Conservation (phyloP, 2,329 filamentous ascomycete genomes). For the Bretziella fagacearum region DNA sequence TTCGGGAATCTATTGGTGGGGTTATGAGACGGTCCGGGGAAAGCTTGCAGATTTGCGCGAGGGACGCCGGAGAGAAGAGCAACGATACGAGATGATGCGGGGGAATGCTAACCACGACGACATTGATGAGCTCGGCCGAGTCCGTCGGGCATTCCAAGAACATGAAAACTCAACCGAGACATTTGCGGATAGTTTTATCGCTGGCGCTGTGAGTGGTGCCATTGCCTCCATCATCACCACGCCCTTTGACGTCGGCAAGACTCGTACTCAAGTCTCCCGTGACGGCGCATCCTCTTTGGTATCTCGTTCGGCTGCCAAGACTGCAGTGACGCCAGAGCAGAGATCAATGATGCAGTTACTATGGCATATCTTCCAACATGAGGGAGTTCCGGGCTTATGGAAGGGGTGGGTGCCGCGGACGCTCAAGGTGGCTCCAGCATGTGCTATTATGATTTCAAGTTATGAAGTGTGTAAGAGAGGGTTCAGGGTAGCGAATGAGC, state of each 20-base stretch:
- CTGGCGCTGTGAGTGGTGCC: conserved; percentile 68
- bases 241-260: conserved; percentile 96
- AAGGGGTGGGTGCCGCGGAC: conserved; percentile 82
- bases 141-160: conserved; percentile 39
- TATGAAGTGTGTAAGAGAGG: conserved; percentile 92
- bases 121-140: conserved; percentile 8
- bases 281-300: conserved; percentile 28
- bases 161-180: conserved; percentile 58
- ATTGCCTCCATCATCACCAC: conserved; percentile 79
- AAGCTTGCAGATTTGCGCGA: conserved; percentile 42
- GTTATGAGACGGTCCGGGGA: conserved; percentile 72
- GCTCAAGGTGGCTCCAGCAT: conserved; percentile 86
- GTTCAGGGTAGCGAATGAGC: conserved; percentile 57
- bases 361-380: conserved; percentile 77
- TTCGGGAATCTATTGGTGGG: conserved; percentile 95
- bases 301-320: conserved; percentile 17
- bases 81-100: background rate
- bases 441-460: conserved; percentile 97
- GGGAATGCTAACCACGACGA: background rate
- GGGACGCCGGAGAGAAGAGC: background rate
- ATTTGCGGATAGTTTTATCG: conserved; percentile 75
- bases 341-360: conserved; percentile 65
- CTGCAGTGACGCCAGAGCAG: conserved; percentile 49
- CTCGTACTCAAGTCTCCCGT: conserved; percentile 68
- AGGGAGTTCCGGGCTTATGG: conserved; percentile 69